These are phyloP conservation scores for Cardamine chenopodiifolia DNA, from an alignment of 345 rosid species.

Conservation along the genomic window DNA sequence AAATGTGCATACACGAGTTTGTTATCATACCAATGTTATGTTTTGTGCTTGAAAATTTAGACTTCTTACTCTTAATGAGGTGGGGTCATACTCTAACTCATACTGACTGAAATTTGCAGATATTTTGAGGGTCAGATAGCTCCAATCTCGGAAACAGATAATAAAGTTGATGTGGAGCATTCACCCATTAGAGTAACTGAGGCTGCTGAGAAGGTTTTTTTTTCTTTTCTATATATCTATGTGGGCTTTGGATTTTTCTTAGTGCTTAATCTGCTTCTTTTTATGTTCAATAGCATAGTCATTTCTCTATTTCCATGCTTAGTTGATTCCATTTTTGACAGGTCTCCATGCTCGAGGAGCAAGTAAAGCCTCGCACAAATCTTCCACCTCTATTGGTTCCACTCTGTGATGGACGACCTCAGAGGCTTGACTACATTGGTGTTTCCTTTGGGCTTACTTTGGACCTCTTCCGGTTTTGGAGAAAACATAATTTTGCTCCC, in stretches of 20 bases:
- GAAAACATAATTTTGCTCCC: slow-evolving; percentile 86
- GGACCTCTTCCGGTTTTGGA: slow-evolving; percentile 96
- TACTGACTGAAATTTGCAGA: slow-evolving; percentile 48
- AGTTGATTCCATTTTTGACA: slow-evolving; percentile 35
- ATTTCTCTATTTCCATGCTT: not conserved
- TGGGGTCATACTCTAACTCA: slow-evolving; percentile 14
- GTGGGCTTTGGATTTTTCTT: not conserved
- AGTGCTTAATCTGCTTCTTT: slow-evolving; percentile 2
- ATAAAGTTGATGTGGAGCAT: slow-evolving; percentile 51
- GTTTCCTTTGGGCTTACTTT: slow-evolving; percentile 97
- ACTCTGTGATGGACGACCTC: slow-evolving; percentile 74
- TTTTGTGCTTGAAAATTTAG: slow-evolving; percentile 1
- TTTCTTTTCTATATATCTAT: not conserved
- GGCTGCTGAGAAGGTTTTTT: slow-evolving; percentile 91
- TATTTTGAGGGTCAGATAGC: slow-evolving; percentile 87
- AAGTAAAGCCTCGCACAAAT: slow-evolving; percentile 70
- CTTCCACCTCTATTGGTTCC: slow-evolving; percentile 87
- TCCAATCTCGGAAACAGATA: slow-evolving; percentile 62
- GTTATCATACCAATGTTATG: not conserved
- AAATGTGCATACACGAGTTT: slow-evolving; percentile 13
- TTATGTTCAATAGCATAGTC: slow-evolving; percentile 6
- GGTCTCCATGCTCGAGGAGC: slow-evolving; percentile 92
- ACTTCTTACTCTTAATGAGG: not conserved
- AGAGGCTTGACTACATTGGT: slow-evolving; percentile 87
- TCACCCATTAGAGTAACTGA: slow-evolving; percentile 62